Evolutionary conservation across 352 stramenopile genomes (phyloP), one percentile per base, ranked within the genome.

Genomic region (Globisporangium radiosum): DNA sequence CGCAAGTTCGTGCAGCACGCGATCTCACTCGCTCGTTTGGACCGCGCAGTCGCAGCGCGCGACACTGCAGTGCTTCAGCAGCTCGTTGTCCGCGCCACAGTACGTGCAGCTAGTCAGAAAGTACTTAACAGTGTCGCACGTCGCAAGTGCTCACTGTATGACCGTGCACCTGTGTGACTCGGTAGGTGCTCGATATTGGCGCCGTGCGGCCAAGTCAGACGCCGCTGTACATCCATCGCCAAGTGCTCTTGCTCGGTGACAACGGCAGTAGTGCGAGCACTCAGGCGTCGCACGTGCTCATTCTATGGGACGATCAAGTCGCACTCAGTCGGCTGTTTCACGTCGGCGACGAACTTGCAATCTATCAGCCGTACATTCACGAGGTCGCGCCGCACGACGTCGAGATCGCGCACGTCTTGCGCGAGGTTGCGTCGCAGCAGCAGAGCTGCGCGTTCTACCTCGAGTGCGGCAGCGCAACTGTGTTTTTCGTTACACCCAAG

Each of bases 221-320:
- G 0, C 72, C 72, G 0, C 54, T 82, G 52, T 75, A 87, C 42
- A 63, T 87, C 15, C 73, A 84, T 15, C 73, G 77, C 9, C 79
- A 90, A 71, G 77, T 87, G 19, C 71, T 90, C 58, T 60, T 90
- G 54, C 56, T 89, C 5, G 72, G 72, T 38, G 75, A 86, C 25
- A 55, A 10, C 9, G 56, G 47, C 44, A 52, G 0, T 64, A 76
- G 15, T 47, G 47, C 1, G 25, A 65, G 40, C 42, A n/a, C 43
- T n/a, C 14, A 7, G 7, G 8, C 43, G 7, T 57, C 54, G 15
- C 75, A 87, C 47, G 60, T 85, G 54, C 72, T 87, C 47, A 71
- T 89, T 25, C 56, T 89, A 4, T 89, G 79, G 79, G 79, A 87
- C 39, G 79, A 89, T 11, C 79, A 89, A 68, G 77, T 87, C 17